Evolutionary conservation across 495 filamentous ascomycete genomes (phyloP).

Genomic region (Aspergillus nidulans): DNA sequence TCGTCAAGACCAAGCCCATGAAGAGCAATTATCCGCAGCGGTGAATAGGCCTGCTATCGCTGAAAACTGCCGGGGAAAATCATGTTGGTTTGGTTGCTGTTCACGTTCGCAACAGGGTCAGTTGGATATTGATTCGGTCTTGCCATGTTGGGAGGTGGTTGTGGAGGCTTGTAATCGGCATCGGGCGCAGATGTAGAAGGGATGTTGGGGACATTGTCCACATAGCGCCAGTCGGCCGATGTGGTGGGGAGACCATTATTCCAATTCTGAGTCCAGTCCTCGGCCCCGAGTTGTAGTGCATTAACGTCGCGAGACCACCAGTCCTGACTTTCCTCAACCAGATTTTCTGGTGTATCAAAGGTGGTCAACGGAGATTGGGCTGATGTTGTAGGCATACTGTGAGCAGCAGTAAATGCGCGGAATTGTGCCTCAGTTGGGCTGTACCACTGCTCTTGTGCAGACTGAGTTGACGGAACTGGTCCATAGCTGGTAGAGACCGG

Average conservation of each 20-base stretch:
- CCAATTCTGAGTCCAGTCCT: constrained; percentile 40
- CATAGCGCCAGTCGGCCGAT: constrained; percentile 11
- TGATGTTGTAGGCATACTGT: constrained; percentile 21
- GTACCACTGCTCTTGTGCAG: constrained; percentile 28
- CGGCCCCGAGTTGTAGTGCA: constrained; percentile 40
- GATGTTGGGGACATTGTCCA: constrained; percentile 4
- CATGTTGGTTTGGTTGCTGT: not conserved
- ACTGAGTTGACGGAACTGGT: constrained; percentile 13
- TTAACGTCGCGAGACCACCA: constrained; percentile 56
- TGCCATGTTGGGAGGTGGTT: constrained; percentile 5
- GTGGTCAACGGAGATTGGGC: constrained; percentile 31
- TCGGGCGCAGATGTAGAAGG: constrained; percentile 9
- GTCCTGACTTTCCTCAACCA: constrained; percentile 53
- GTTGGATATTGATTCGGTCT: constrained; percentile 4
- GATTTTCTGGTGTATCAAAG: constrained; percentile 43
- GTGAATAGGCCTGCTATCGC: not conserved
- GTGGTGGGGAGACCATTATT: constrained; percentile 11
- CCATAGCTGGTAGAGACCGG: constrained; percentile 24
- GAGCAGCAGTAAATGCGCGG: constrained; percentile 8
- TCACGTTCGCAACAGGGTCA: constrained; percentile 2
- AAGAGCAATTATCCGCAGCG: not conserved
- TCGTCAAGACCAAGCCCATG: not conserved
- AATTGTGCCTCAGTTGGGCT: constrained; percentile 17
- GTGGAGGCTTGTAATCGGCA: constrained; percentile 4
- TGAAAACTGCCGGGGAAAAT: constrained; percentile 14